Evolutionary conservation across 108 stramenopile species (phyloP), one percentile per base, ranked within the genome.

Genomic region (Cyclotella baltica): DNA sequence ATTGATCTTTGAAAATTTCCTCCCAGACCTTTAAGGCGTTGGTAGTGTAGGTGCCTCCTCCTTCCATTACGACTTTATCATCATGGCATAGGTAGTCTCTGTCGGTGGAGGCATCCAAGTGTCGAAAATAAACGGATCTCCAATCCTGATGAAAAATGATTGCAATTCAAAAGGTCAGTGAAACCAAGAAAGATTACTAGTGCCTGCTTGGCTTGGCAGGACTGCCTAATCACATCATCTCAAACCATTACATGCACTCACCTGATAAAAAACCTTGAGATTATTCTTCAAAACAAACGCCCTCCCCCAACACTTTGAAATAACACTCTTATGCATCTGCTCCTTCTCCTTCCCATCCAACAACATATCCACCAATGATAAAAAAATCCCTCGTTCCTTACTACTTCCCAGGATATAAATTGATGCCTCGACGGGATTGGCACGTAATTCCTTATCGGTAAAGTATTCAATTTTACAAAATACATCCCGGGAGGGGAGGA

Each of bases 141-240:
- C 72, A 80, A 50, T 80, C 79, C 59, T 80, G 79, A 22, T 80
- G 73, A 10, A 80, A 25, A 20, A 80, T n/a, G n/a, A n/a, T n/a
- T n/a, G n/a, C n/a, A n/a, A n/a, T n/a, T n/a, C n/a, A n/a, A n/a
- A n/a, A n/a, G n/a, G n/a, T n/a, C n/a, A n/a, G n/a, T n/a, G n/a
- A n/a, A n/a, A n/a, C n/a, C n/a, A n/a, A n/a, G n/a, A n/a, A n/a
- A n/a, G n/a, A n/a, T n/a, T n/a, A n/a, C n/a, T n/a, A n/a, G n/a
- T n/a, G n/a, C n/a, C n/a, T n/a, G n/a, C n/a, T n/a, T n/a, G n/a
- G n/a, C n/a, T n/a, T n/a, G n/a, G n/a, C n/a, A n/a, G n/a, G n/a
- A n/a, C n/a, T n/a, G n/a, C n/a, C n/a, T n/a, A n/a, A n/a, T n/a
- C n/a, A n/a, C n/a, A n/a, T n/a, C n/a, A n/a, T n/a, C n/a, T n/a